Conservation (phyloP, 2,329 filamentous ascomycete genomes). For the Colletotrichum sp. region DNA sequence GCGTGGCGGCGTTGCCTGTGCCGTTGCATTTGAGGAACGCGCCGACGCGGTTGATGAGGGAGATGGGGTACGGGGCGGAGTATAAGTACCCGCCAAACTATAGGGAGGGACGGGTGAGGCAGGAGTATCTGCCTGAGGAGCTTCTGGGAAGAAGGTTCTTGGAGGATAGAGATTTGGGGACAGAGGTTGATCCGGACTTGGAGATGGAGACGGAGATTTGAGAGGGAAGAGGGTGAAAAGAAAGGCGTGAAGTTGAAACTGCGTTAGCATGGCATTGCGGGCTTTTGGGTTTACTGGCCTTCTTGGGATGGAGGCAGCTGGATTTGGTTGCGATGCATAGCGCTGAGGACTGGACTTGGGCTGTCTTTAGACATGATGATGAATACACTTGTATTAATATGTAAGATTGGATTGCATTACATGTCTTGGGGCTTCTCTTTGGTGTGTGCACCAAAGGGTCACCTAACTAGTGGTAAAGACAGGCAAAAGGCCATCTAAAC, state of each 20-base stretch:
- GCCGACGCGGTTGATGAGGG: constrained; percentile 90
- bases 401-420: neutral
- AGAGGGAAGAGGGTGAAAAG: neutral
- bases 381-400: neutral
- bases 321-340: neutral
- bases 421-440: no score
- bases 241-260: neutral
- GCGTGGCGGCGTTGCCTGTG: constrained; percentile 80
- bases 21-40: constrained; percentile 91
- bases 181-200: constrained; percentile 75
- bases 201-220: constrained; percentile 36
- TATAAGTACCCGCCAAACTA: constrained; percentile 99
- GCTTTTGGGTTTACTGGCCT: neutral
- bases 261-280: neutral
- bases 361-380: neutral
- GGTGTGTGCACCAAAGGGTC: no score
- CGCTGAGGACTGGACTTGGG: neutral
- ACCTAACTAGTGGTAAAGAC: no score
- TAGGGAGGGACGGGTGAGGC: constrained; percentile 77
- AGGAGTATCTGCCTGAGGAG: constrained; percentile 88
- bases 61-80: constrained; percentile 85
- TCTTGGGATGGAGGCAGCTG: neutral
- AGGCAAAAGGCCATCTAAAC: no score
- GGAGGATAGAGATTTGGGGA: constrained; percentile 81
- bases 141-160: constrained; percentile 76